phyloP scores from a whole-genome alignment of 2,329 filamentous ascomycete species.

The Beauveria medogensis region DNA sequence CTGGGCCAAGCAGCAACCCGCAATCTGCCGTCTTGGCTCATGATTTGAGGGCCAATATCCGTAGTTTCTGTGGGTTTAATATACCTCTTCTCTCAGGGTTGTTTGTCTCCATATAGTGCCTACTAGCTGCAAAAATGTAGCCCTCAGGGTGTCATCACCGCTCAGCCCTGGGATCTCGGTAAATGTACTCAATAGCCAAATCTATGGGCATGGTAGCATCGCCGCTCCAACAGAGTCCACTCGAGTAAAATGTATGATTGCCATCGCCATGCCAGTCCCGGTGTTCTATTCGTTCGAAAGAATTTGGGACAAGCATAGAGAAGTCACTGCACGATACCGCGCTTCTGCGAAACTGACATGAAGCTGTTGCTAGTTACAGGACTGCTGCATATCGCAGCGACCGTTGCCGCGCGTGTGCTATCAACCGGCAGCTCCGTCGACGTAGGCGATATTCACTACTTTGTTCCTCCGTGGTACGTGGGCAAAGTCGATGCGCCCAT shows the following conservation, averaged over 20 bases:
- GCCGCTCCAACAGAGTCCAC: neutral
- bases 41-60: neutral
- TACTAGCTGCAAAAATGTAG: neutral
- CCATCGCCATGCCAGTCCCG: too few relatives aligned
- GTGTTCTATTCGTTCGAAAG: neutral
- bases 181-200: neutral
- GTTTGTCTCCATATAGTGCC: neutral
- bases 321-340: neutral
- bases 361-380: neutral
- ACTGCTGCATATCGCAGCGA: neutral
- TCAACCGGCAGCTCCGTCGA: slow-evolving; percentile 12
- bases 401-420: neutral
- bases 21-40: neutral
- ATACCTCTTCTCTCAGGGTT: slow-evolving; percentile 3
- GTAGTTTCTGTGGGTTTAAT: neutral
- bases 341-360: neutral
- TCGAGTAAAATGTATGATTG: neutral
- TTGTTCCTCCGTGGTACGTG: slow-evolving; percentile 12
- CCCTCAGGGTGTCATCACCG: neutral
- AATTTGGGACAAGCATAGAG: neutral
- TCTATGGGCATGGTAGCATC: neutral
- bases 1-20: neutral
- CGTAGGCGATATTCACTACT: slow-evolving; percentile 11
- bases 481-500: neutral
- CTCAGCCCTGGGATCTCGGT: neutral